Evolutionary conservation across 2,329 filamentous ascomycete species (phyloP).

Genomic region (Penicillium expansum): DNA sequence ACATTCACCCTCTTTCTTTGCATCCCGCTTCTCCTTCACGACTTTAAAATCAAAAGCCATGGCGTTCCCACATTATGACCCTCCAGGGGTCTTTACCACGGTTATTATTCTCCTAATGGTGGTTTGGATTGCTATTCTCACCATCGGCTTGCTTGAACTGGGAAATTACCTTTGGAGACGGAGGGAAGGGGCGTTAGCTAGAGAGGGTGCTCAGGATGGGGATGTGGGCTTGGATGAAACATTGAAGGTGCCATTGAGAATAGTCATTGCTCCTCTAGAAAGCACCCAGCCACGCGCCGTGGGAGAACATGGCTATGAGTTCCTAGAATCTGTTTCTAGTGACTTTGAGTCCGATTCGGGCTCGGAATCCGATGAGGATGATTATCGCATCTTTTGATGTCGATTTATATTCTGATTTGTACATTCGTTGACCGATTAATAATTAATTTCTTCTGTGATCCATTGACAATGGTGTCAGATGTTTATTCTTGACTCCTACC

Average conservation of each 20-base stretch:
- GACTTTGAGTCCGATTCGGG: not conserved
- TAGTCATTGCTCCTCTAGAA: not conserved
- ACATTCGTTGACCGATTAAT: not conserved
- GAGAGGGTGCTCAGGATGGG: not conserved
- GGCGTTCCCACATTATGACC: not conserved
- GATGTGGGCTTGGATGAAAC: not conserved
- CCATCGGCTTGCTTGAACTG: slow-evolving; percentile 21
- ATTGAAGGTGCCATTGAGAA: slow-evolving; percentile 5
- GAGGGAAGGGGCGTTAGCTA: not conserved
- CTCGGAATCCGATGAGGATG: slow-evolving; percentile 12
- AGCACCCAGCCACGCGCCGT: not conserved
- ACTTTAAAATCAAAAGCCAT: slow-evolving; percentile 6
- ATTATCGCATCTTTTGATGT: slow-evolving; percentile 11
- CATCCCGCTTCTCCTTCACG: slow-evolving; percentile 14
- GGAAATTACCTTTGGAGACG: slow-evolving; percentile 19
- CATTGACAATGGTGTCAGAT: too few relatives aligned
- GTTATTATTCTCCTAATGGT: slow-evolving; percentile 20
- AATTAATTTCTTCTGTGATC: not conserved
- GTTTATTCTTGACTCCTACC: too few relatives aligned
- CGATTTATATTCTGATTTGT: not conserved
- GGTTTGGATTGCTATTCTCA: slow-evolving; percentile 25
- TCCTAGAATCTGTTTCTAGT: not conserved
- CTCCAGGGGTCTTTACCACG: slow-evolving; percentile 14
- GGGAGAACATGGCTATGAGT: not conserved
- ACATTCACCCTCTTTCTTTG: slow-evolving; percentile 10